Percentiles rank a stretch among this genome's conserved stretches.
phyloP scores from a whole-genome alignment of 495 filamentous ascomycete species.

The Tuber microsphaerosporum region DNA sequence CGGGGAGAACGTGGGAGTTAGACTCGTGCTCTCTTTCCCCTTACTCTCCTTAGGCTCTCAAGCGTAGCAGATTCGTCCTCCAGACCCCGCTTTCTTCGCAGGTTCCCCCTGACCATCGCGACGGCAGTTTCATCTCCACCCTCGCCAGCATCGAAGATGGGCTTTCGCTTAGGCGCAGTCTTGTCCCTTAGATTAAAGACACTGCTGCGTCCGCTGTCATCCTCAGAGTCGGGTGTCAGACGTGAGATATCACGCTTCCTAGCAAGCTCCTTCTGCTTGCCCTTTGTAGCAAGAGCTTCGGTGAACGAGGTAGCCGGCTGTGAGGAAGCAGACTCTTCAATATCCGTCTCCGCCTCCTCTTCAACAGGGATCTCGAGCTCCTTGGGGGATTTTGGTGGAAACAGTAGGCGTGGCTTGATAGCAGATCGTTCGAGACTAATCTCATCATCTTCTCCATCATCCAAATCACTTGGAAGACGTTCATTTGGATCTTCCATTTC shows the following conservation, averaged over 20 bases:
- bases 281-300: constrained; percentile 8
- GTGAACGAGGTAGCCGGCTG: constrained; percentile 1
- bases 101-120: not conserved
- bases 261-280: constrained; percentile 1
- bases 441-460: constrained; percentile 48
- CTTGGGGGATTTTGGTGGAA: constrained; percentile 49
- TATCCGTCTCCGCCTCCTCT: constrained; percentile 46
- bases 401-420: constrained; percentile 79
- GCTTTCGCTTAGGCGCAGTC: not conserved
- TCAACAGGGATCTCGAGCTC: constrained; percentile 28
- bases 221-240: constrained; percentile 32
- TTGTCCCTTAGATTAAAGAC: not conserved
- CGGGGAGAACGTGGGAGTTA: not conserved
- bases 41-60: not conserved
- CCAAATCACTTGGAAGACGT: constrained; percentile 18
- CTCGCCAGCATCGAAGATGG: not conserved
- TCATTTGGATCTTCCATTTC: constrained; percentile 38
- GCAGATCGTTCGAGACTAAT: constrained; percentile 52
- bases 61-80: not conserved
- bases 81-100: not conserved
- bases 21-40: not conserved
- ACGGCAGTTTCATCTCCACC: not conserved
- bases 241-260: constrained; percentile 23
- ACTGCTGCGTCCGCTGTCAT: constrained; percentile 10
- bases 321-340: constrained; percentile 46